Base-by-base conservation (phyloP, 768 basidiomycete genomes). In the Mycena venus region DNA sequence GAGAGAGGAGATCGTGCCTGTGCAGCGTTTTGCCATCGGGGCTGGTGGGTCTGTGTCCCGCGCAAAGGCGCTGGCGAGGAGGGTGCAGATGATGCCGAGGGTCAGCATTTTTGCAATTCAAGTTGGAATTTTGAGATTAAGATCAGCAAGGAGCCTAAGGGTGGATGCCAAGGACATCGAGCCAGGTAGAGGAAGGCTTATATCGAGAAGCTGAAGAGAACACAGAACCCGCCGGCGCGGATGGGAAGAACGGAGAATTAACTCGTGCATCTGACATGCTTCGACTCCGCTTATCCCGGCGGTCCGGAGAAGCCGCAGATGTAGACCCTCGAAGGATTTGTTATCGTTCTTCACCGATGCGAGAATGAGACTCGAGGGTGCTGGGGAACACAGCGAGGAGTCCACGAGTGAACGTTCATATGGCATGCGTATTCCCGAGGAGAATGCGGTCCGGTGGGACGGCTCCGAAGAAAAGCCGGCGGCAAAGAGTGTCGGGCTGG, bases 11-110 rank as follows among this genome's bases (percentile, higher is more conserved):
- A 77, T 77, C 27, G 42, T 64, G 17, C 76, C 76, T n/a, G 73
- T 74, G 66, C 76, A 77, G 32, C 76, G 68, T 63, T 73, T 76
- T 14, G 53, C 75, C 36, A 76, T 56, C 61, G 38, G 60, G 38
- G 60, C 60, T 40, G 60, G 60, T 29, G 36, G 60, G 60, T 61
- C 27, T 23, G 38, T 42, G 38, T 61, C 60, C 38, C 40, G 60
- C 60, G 60, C 60, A 40, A 61, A 42, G 38, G 38, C 21, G 38
- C 60, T 42, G 60, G 36, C 60, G 38, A 61, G 38, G 60, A 61
- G 60, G 23, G 60, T 40, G 60, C 38, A 42, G 60, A 61, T 61
- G 60, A 42, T 27, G 38, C 38, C 36, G 60, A 61, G 38, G 38
- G 60, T 42, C 38, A 61, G 60, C 60, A 61, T 61, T 56, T 60